Base-by-base conservation (phyloP, 768 basidiomycete species). In the Tylopilus vinaceipallidus region DNA sequence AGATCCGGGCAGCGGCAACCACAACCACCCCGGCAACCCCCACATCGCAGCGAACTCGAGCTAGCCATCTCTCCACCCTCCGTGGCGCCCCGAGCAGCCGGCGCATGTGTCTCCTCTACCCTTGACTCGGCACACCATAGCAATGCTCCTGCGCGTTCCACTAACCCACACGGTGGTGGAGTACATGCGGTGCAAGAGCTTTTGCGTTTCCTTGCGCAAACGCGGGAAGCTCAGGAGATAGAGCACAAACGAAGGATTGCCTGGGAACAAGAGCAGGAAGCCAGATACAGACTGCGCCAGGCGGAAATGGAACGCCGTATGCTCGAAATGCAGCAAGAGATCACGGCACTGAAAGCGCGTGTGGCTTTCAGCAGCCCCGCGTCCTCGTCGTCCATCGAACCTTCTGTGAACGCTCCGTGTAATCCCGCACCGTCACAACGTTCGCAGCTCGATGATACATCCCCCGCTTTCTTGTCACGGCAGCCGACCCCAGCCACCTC, bases 241-340 rank as follows among this genome's bases (percentile, higher is more conserved):
- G 88, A 89, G 54, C 70, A 73, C 33, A 78, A 72, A 54, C 75
- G 88, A 17, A 73, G 86, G 41, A 47, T 75, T 8, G 77, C 72
- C 32, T 89, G 88, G 86, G 88, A 90, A 58, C 73, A 77, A 55
- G 82, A 84, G 49, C 82, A 86, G 53, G 88, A 88, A 68, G 75
- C 75, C 10, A 84, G 75, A 57, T 75, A 73, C 43, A 56, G 66
- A 13, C 77, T 81, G 54, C 66, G 73, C 39, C 79, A 85, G 50
- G 78, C 76, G 23, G 81, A 84, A 59, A 77, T 80, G 71, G 82
- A 86, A 58, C 69, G 73, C 19, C 75, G 75, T 41, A 71, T 88
- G 54, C 54, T 72, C 3, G 77, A 76, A 50, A 74, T 84, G 74
- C 78, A 74, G 22, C 73, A 76, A 54, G 79, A 84, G 59, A 70